phyloP scores from a whole-genome alignment of 1,284 basidiomycete genomes.

The Sphaerobolus stellatus region DNA sequence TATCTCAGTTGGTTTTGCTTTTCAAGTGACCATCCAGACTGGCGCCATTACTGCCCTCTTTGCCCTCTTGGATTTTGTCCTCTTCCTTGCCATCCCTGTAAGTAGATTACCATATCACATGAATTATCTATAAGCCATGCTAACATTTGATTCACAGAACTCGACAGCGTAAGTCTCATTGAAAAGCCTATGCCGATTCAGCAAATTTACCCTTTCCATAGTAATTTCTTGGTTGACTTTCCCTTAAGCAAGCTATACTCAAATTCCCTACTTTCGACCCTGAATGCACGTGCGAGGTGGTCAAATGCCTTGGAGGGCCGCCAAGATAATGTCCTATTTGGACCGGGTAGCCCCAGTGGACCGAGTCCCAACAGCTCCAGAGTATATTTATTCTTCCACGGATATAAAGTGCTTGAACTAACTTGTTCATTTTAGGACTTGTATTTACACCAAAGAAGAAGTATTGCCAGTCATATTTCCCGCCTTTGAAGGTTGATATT shows the following conservation, averaged over 20 bases:
- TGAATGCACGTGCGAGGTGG: constrained; percentile 39
- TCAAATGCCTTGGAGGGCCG: background rate
- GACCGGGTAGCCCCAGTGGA: too few relatives aligned
- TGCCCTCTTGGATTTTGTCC: constrained; percentile 33
- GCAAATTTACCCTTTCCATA: constrained; percentile 23
- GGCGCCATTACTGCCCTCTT: constrained; percentile 35
- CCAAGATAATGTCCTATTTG: background rate
- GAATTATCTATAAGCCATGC: background rate
- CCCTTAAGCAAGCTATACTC: constrained; percentile 38
- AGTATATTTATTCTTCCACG: too few relatives aligned
- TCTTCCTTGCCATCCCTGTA: constrained; percentile 30
- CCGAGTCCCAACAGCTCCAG: too few relatives aligned
- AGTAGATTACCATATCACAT: background rate
- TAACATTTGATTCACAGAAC: background rate
- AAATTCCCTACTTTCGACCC: constrained; percentile 33
- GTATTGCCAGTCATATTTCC: too few relatives aligned
- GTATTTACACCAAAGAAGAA: too few relatives aligned
- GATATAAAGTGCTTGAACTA: too few relatives aligned
- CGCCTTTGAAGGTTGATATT: too few relatives aligned
- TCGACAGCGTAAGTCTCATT: background rate
- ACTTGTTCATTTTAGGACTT: too few relatives aligned
- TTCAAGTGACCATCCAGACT: constrained; percentile 42
- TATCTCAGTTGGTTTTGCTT: too few relatives aligned
- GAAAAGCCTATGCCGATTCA: background rate
- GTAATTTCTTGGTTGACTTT: constrained; percentile 45